A percentile compares a stretch with the other conserved stretches of the same genome.
phyloP scores from a whole-genome alignment of 1,139 yeast species.

The Pichia terricola region DNA sequence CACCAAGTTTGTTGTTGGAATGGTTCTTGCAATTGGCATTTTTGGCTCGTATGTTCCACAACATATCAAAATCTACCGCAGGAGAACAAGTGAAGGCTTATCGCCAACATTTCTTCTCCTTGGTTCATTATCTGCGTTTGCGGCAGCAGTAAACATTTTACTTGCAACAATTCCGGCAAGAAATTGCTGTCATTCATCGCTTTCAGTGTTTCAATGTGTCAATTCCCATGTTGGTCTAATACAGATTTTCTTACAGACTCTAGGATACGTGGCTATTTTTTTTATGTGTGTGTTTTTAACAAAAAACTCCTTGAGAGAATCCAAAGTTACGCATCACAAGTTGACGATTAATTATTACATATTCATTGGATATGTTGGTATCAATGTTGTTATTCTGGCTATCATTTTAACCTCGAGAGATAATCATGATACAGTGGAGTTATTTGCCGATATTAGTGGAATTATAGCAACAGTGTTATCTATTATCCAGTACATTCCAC shows the following conservation, averaged over 20 bases:
- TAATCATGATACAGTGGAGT: slow-evolving; percentile 7
- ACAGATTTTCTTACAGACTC: slow-evolving; percentile 62
- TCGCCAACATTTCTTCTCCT: slow-evolving; percentile 65
- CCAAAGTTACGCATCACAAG: slow-evolving; percentile 34
- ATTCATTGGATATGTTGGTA: slow-evolving; percentile 16
- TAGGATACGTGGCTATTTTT: slow-evolving; percentile 54
- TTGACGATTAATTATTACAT: slow-evolving; percentile 33
- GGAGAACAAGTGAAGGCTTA: slow-evolving; percentile 69
- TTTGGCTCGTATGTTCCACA: slow-evolving; percentile 73
- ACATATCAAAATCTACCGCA: slow-evolving; percentile 47
- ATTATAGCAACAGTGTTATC: slow-evolving; percentile 54
- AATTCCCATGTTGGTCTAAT: slow-evolving; percentile 60
- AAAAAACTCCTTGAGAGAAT: slow-evolving; percentile 36
- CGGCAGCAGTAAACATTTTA: slow-evolving; percentile 60
- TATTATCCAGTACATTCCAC: slow-evolving; percentile 71
- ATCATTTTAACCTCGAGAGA: slow-evolving; percentile 15
- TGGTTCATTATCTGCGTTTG: slow-evolving; percentile 64
- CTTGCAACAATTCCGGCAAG: slow-evolving; percentile 50
- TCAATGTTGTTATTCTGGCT: slow-evolving; percentile 18
- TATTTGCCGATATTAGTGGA: slow-evolving; percentile 54
- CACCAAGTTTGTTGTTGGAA: slow-evolving; percentile 27
- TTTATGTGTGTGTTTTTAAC: slow-evolving; percentile 45
- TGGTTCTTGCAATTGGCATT: slow-evolving; percentile 55
- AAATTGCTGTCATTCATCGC: slow-evolving; percentile 34
- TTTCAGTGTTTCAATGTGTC: slow-evolving; percentile 49